Evolutionary conservation across 2,329 filamentous ascomycete genomes (phyloP).

Genomic region (Sporothrix globosa): DNA sequence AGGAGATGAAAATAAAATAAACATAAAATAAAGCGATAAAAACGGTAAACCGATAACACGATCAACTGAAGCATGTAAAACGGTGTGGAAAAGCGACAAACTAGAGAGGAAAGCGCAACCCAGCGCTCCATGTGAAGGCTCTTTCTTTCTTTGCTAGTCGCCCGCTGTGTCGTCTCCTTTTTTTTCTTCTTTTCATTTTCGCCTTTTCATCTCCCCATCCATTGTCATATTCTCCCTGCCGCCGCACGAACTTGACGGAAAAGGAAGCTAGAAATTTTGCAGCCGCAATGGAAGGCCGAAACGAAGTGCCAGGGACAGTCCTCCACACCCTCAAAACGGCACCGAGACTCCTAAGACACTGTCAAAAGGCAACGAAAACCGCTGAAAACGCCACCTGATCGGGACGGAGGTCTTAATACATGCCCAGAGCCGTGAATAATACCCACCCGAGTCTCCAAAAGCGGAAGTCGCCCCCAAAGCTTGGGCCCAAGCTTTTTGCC

Average conservation of each 20-base stretch:
- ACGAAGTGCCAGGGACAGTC: not conserved
- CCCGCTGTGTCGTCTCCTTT: not conserved
- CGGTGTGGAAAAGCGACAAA: not conserved
- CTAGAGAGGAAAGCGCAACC: slow-evolving; percentile 12
- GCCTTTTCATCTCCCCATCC: not conserved
- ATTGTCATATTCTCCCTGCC: not conserved
- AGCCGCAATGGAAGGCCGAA: slow-evolving; percentile 16
- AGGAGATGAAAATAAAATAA: slow-evolving; percentile 1
- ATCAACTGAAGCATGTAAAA: slow-evolving; percentile 9
- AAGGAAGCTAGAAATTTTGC: slow-evolving; percentile 25
- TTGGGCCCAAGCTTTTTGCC: slow-evolving; percentile 13
- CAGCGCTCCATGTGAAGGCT: not conserved
- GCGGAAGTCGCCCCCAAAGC: not conserved
- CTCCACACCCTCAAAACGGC: slow-evolving; percentile 4
- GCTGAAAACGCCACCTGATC: slow-evolving; percentile 7
- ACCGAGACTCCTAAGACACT: not conserved
- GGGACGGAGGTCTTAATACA: not conserved
- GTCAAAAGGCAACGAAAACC: slow-evolving; percentile 3
- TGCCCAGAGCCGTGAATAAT: not conserved
- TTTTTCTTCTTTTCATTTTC: not conserved
- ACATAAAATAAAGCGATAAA: not conserved
- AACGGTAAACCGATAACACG: not conserved
- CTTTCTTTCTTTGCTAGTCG: not conserved
- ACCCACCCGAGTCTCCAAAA: not conserved
- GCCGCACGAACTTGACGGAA: slow-evolving; percentile 21